Percentiles rank a stretch among this genome's conserved stretches.
Conservation (phyloP, 148 eudicot species). For the Rhododendron ferrugineum region DNA sequence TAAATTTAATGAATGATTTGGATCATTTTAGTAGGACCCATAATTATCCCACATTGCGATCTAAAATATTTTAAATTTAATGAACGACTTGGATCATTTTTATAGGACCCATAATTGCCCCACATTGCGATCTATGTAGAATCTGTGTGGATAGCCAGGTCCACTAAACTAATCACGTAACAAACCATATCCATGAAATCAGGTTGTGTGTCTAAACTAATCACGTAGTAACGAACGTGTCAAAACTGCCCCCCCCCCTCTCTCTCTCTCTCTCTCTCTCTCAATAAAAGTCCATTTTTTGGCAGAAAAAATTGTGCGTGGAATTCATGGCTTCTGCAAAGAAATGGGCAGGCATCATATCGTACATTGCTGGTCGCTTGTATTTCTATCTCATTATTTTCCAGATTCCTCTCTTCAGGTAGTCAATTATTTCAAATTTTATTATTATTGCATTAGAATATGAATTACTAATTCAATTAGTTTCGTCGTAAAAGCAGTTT, state of each 20-base stretch:
- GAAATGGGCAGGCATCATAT: conserved; percentile 16
- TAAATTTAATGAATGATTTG: no score
- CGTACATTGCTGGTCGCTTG: conserved; percentile 5
- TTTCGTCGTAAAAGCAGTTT: neutral
- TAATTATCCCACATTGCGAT: no score
- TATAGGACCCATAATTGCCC: no score
- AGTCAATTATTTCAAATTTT: neutral
- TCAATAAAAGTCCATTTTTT: neutral
- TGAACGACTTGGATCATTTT: no score
- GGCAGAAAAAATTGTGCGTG: neutral
- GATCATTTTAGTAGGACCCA: no score
- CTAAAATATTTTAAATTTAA: no score
- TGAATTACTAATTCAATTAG: neutral
- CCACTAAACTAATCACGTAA: neutral
- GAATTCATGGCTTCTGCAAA: conserved; percentile 13
- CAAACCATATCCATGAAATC: neutral
- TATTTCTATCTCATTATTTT: conserved; percentile 16
- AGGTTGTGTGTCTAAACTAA: neutral
- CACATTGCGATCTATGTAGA: no score
- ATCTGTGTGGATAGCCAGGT: no score
- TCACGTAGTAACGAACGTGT: neutral
- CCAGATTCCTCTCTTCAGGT: conserved; percentile 21
- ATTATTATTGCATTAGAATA: neutral
- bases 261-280: neutral
- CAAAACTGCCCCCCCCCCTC: neutral